phyloP scores from a whole-genome alignment of 192 early-diverging fungal genomes.

The Coemansia nantahalensis region DNA sequence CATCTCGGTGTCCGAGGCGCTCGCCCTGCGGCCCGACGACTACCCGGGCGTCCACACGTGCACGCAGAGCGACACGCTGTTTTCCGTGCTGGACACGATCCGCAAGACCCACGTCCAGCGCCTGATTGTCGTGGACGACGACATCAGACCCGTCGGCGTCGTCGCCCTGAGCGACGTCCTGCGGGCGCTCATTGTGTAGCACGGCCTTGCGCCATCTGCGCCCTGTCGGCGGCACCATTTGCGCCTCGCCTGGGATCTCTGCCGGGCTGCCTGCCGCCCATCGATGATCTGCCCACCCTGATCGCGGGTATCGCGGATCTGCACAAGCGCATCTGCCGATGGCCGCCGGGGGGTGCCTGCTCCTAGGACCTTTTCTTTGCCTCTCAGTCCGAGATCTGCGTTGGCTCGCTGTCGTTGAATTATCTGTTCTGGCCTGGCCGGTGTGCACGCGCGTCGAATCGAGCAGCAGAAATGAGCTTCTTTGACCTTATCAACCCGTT shows the following conservation, averaged over 20 bases:
- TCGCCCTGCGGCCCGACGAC: slow-evolving; percentile 81
- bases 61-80: slow-evolving; percentile 79
- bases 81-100: slow-evolving; percentile 86
- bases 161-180: slow-evolving; percentile 86
- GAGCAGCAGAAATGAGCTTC: slow-evolving; percentile 19
- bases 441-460: not conserved
- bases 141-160: slow-evolving; percentile 76
- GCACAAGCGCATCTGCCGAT: too few relatives aligned
- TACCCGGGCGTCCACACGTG: slow-evolving; percentile 95
- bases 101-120: slow-evolving; percentile 83
- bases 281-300: not conserved
- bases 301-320: too few relatives aligned
- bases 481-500: slow-evolving; percentile 52
- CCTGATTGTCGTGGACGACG: slow-evolving; percentile 85
- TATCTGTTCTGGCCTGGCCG: too few relatives aligned
- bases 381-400: too few relatives aligned
- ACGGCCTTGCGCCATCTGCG: too few relatives aligned
- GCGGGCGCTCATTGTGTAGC: slow-evolving; percentile 45
- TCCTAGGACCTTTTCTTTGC: too few relatives aligned
- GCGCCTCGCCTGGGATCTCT: too few relatives aligned
- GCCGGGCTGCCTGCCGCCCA: not conserved
- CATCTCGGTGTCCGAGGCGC: slow-evolving; percentile 83
- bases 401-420: too few relatives aligned
- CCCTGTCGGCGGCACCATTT: too few relatives aligned
- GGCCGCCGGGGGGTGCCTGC: too few relatives aligned